Conservation (phyloP, 352 stramenopile genomes). For the Globisporangium splendens region DNA sequence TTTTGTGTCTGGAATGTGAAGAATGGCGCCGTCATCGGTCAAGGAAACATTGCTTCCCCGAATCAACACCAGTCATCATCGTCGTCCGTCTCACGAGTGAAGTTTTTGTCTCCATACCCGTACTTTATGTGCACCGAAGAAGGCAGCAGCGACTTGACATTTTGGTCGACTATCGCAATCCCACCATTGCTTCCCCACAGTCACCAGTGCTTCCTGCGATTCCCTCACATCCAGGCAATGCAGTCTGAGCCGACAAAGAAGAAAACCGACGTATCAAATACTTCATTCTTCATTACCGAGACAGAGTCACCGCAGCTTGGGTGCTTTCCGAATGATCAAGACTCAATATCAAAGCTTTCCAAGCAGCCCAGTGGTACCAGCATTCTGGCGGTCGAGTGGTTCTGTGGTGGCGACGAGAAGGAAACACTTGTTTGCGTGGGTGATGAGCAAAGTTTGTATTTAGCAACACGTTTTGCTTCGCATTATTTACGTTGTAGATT, state of each 20-base stretch:
- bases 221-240: constrained; percentile 2
- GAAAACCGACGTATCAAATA: constrained; percentile 2
- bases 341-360: background rate
- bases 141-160: constrained; percentile 21
- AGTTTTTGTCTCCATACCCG: constrained; percentile 35
- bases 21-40: constrained; percentile 27
- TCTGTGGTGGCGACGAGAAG: constrained; percentile 12
- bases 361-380: background rate
- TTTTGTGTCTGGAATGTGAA: constrained; percentile 55
- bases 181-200: constrained; percentile 16
- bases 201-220: constrained; percentile 19
- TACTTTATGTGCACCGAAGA: constrained; percentile 41
- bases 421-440: constrained; percentile 32
- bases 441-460: constrained; percentile 29
- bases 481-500: background rate
- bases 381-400: constrained; percentile 27
- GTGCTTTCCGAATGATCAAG: background rate
- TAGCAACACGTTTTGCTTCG: background rate
- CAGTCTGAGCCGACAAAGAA: background rate
- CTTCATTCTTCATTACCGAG: constrained; percentile 18
- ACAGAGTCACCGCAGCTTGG: background rate
- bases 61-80: background rate
- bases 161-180: constrained; percentile 38
- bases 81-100: constrained; percentile 20
- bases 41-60: constrained; percentile 7